These are phyloP conservation scores for Brassica rapa DNA, from an alignment of 345 rosid genomes.

Conservation along the genomic window DNA sequence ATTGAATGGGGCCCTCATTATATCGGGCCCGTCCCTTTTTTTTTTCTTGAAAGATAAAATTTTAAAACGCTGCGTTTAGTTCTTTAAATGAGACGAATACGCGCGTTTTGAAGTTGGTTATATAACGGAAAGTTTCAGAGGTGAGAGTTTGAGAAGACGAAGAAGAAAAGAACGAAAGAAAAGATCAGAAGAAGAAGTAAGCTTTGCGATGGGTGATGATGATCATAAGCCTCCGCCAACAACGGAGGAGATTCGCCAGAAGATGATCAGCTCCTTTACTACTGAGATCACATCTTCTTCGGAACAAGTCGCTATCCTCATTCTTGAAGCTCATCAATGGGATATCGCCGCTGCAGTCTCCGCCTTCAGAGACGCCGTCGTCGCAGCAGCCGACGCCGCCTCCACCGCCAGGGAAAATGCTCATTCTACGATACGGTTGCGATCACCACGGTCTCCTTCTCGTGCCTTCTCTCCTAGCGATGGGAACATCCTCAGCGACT, in stretches of 20 bases:
- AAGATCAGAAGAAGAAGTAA: not conserved
- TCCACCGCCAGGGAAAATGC: not conserved
- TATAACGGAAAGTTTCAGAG: not conserved
- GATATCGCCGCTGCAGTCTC: constrained; percentile 74
- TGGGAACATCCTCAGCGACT: not conserved
- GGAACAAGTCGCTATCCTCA: constrained; percentile 58
- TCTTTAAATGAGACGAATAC: not conserved
- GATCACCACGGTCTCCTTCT: constrained; percentile 3
- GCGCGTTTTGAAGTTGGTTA: not conserved
- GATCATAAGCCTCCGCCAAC: not conserved
- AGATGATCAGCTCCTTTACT: constrained; percentile 53
- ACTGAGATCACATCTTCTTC: constrained; percentile 59
- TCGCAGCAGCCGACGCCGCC: constrained; percentile 8
- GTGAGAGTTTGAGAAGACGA: not conserved
- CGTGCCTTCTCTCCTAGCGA: not conserved
- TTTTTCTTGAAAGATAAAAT: no score
- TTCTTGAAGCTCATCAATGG: constrained; percentile 75
- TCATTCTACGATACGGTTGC: not conserved
- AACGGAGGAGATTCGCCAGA: not conserved
- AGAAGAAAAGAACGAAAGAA: not conserved
- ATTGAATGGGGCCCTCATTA: no score
- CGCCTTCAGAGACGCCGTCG: constrained; percentile 48
- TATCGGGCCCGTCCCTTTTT: no score
- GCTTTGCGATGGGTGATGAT: constrained; percentile 14
- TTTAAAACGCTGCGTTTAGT: not conserved